Evolutionary conservation across 148 eudicot genomes (phyloP).

Genomic region (Chenopodium quinoa): DNA sequence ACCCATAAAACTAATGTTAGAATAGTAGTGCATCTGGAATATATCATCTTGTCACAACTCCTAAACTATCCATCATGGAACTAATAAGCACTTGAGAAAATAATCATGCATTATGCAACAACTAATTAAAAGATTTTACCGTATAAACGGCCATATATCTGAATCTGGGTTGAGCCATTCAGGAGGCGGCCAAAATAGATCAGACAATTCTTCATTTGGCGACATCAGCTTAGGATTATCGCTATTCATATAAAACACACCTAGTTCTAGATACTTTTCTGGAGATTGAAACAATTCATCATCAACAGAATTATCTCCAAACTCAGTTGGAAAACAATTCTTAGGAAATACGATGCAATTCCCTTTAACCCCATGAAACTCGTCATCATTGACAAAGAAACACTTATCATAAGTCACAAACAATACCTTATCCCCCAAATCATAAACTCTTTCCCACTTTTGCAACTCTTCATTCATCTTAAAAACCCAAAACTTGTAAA

Average conservation of each 20-base stretch:
- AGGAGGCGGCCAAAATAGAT: constrained; percentile 3
- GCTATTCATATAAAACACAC: background rate
- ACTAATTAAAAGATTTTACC: background rate
- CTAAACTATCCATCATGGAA: too few species aligned
- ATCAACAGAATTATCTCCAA: background rate
- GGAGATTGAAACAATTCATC: background rate
- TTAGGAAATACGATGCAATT: constrained; percentile 1
- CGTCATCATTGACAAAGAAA: background rate
- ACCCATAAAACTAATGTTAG: too few species aligned
- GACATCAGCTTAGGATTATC: background rate
- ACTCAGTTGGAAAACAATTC: background rate
- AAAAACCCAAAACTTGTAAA: background rate
- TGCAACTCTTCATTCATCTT: background rate
- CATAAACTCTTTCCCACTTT: background rate
- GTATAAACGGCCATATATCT: background rate
- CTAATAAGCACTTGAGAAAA: too few species aligned
- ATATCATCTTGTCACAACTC: too few species aligned
- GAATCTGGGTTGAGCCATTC: background rate
- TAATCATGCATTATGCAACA: too few species aligned
- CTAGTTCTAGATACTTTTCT: background rate
- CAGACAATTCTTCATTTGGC: background rate
- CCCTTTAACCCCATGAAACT: background rate
- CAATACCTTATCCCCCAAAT: background rate
- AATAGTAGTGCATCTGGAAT: too few species aligned
- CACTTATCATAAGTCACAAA: constrained; percentile 15